Evolutionary conservation across 345 rosid genomes (phyloP).

Genomic region (Ceriops zippeliana): DNA sequence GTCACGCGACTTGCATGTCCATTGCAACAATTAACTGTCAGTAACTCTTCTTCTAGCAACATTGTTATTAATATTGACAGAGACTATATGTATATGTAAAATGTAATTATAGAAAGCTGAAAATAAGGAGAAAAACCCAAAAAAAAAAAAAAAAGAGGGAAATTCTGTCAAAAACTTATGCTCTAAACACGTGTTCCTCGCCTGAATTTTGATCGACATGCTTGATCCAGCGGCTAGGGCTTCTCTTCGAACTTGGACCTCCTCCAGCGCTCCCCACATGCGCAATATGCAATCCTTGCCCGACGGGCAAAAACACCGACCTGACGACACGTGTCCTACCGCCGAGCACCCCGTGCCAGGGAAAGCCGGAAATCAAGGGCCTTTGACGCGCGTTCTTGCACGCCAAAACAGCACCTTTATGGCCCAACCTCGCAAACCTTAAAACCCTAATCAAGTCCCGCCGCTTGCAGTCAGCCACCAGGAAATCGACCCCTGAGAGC

Average conservation of each 20-base stretch:
- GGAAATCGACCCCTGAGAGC: conserved; percentile 57
- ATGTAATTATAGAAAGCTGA: too few species aligned
- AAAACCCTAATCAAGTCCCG: conserved; percentile 57
- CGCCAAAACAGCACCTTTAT: conserved; percentile 68
- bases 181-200: conserved; percentile 56
- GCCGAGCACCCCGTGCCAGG: conserved; percentile 54
- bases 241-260: conserved; percentile 17
- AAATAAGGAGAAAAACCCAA: too few species aligned
- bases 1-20: too few species aligned
- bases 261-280: conserved; percentile 46
- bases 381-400: conserved; percentile 64
- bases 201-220: conserved; percentile 64
- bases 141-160: too few species aligned
- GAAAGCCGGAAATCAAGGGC: conserved; percentile 19
- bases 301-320: conserved; percentile 66
- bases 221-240: conserved; percentile 71
- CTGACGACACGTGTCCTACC: conserved; percentile 61
- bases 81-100: too few species aligned
- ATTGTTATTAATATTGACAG: too few species aligned
- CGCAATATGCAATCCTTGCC: conserved; percentile 72
- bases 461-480: conserved; percentile 66
- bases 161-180: too few species aligned
- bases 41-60: too few species aligned
- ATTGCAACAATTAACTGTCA: too few species aligned
- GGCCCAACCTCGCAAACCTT: conserved; percentile 53